Evolutionary conservation across 1,284 basidiomycete species (phyloP).

Genomic region (Irpex lacteus): DNA sequence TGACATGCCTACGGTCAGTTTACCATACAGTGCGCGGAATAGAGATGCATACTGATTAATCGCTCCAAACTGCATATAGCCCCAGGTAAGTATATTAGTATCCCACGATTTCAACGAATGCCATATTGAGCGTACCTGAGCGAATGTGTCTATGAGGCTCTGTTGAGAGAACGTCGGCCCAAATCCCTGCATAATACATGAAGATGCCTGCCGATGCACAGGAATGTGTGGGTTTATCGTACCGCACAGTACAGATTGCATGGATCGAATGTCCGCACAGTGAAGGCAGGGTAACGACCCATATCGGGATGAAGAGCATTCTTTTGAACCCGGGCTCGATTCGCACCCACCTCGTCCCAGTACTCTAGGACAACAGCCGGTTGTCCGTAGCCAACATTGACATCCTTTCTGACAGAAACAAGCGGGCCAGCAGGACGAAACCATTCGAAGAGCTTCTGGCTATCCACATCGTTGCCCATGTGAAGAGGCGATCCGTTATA

Average conservation of each 20-base stretch:
- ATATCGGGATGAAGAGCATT: neutral
- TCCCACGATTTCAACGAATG: neutral
- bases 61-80: neutral
- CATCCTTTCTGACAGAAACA: slow-evolving; percentile 8
- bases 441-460: slow-evolving; percentile 9
- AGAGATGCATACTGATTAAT: neutral
- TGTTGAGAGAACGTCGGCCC: neutral
- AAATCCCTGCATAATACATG: neutral
- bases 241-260: slow-evolving; percentile 1
- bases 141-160: neutral
- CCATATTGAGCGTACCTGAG: neutral
- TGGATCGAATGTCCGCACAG: slow-evolving; percentile 1
- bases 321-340: neutral
- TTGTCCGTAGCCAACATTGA: slow-evolving; percentile 3
- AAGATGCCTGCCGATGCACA: neutral
- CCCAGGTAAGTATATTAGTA: neutral
- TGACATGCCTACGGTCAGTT: neutral
- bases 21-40: neutral
- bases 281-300: neutral
- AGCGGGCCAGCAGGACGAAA: slow-evolving; percentile 11
- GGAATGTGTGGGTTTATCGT: neutral
- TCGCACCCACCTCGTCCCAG: slow-evolving; percentile 8
- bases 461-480: neutral
- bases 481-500: neutral
- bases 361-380: slow-evolving; percentile 8